Base-by-base conservation (phyloP, 1,284 basidiomycete genomes). In the Ganoderma resinaceum region DNA sequence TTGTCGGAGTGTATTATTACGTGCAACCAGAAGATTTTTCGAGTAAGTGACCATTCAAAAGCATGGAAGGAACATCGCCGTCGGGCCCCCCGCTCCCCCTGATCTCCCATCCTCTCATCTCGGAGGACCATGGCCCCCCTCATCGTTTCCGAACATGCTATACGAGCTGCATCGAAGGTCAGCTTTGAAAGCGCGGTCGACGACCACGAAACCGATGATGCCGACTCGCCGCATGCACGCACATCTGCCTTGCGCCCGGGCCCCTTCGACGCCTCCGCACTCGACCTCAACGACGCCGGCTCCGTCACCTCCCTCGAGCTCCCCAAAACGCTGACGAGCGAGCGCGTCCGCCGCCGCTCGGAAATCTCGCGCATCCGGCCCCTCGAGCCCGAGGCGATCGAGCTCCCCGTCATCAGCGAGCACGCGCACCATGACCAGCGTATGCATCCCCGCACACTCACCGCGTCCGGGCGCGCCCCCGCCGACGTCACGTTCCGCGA, bases 311-410 rank as follows among this genome's bases (percentile, higher is more conserved):
- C 73, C 46, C 68, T 72, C 62, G 64, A 70, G 59, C 60, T 72
- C 62, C 66, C 72, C 31, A 64, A 69, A 66, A 63, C 49, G 14
- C 69, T 72, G 31, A 70, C 68, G 5, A 75, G 73, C 66, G 73
- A 72, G 12, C 70, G 73, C 31, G 72, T 76, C 1, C 72, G 73
- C 40, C 74, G 76, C 3, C 72, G 73, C 37, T 76, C 74, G 12
- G 74, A 76, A 40, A 66, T 76, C 35, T 58, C 74, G 18, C 73
- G 71, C 46, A 42, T 63, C 31, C 67, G 66, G 0, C 73, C 72
- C 7, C 26, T 69, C 37, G 68, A 72, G 49, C 60, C 63, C 14
- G 74, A 74, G 38, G 52, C 63, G 40, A 70, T 76, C 59, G 74
- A 76, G 64, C 73, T 74, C 11, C 65, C 74, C 11, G 66, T 71